phyloP scores from a whole-genome alignment of 306 rosid species.

The Cucumis melo region DNA sequence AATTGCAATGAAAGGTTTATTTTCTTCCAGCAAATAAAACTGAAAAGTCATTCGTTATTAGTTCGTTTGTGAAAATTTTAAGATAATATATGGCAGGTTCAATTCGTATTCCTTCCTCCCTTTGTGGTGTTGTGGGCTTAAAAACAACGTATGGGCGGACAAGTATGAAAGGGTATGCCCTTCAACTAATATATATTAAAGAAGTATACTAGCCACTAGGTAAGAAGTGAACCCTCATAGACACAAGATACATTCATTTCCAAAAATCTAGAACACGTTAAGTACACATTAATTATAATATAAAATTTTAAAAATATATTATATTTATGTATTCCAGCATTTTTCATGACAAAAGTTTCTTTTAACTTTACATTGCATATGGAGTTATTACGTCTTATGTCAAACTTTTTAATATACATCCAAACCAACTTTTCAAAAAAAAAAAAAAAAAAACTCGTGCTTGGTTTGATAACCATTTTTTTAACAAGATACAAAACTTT shows the following conservation, averaged over 20 bases:
- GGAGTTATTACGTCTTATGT: not conserved
- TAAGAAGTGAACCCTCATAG: not conserved
- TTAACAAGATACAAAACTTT: no score
- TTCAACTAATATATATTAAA: not conserved
- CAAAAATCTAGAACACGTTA: not conserved
- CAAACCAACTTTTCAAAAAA: not conserved
- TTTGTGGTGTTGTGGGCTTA: slow-evolving; percentile 91
- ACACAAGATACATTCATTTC: not conserved
- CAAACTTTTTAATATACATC: not conserved
- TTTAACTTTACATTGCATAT: not conserved
- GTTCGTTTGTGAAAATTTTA: not conserved
- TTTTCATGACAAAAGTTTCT: not conserved
- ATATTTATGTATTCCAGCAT: no score
- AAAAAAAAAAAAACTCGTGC: no score
- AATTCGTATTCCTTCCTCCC: slow-evolving; percentile 88
- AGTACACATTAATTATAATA: not conserved
- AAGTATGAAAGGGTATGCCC: slow-evolving; percentile 65
- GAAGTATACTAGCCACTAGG: not conserved
- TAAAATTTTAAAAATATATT: no score
- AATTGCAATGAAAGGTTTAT: not conserved
- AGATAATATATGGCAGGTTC: slow-evolving; percentile 57
- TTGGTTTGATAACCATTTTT: no score
- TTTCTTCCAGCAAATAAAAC: slow-evolving; percentile 1
- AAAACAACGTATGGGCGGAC: slow-evolving; percentile 76
- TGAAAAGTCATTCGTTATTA: not conserved